Conservation (phyloP, 192 early-diverging fungal species). For the Backusella circina region DNA sequence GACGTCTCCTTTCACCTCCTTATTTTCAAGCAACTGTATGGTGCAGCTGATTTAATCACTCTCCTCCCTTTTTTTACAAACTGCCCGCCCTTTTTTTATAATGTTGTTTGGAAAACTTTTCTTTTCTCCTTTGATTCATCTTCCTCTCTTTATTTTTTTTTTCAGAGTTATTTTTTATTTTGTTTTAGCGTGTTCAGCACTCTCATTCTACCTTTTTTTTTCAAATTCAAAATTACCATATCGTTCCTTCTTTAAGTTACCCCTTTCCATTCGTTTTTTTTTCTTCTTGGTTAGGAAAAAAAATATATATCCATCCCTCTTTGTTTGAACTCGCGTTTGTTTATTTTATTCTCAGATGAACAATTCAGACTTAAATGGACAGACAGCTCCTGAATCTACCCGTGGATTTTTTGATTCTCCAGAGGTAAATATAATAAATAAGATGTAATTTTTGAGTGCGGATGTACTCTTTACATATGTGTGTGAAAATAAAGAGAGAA, state of each 20-base stretch:
- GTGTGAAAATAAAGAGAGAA: background rate
- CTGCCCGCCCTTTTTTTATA: constrained; percentile 3
- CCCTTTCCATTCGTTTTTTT: constrained; percentile 4
- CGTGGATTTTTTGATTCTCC: constrained; percentile 35
- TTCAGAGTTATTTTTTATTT: background rate
- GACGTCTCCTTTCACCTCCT: background rate
- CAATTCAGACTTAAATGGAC: constrained; percentile 26
- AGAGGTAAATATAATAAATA: constrained; percentile 1
- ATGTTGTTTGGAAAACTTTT: background rate
- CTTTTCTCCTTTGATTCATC: constrained; percentile 4
- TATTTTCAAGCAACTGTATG: background rate
- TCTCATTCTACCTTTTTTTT: background rate
- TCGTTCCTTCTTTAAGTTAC: constrained; percentile 4
- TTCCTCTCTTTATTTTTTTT: constrained; percentile 5
- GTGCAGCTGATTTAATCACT: background rate
- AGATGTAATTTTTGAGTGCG: background rate
- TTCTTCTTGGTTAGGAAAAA: background rate
- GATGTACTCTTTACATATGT: background rate
- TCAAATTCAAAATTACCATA: background rate
- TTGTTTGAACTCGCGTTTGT: constrained; percentile 7
- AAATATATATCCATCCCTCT: background rate
- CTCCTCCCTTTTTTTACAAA: background rate
- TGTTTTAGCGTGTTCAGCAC: background rate
- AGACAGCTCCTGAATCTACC: constrained; percentile 41
- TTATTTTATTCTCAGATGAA: background rate